Percentiles rank a stretch among this genome's conserved stretches.
phyloP scores from a whole-genome alignment of 306 rosid species.

The Gastrolobium villosum region DNA sequence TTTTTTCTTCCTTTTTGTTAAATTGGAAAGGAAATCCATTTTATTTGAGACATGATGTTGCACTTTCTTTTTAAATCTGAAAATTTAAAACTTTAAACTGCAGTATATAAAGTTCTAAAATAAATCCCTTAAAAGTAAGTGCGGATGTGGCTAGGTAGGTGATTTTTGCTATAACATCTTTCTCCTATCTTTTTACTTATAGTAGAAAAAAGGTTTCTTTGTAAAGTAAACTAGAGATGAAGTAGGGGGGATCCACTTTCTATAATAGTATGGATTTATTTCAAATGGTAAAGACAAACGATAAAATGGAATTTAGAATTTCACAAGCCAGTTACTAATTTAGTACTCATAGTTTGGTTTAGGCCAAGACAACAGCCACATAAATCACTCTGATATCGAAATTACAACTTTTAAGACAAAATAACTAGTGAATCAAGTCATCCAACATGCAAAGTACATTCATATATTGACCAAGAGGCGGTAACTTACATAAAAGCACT shows the following conservation, averaged over 20 bases:
- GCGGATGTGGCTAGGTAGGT: background rate
- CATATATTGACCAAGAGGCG: background rate
- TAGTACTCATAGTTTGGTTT: background rate
- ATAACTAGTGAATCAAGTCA: background rate
- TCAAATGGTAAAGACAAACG: background rate
- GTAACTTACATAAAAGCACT: background rate
- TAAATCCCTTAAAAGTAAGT: background rate
- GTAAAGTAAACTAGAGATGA: background rate
- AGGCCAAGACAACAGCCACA: background rate
- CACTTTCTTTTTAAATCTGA: background rate
- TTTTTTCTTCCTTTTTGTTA: background rate
- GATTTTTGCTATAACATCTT: background rate
- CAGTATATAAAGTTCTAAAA: background rate
- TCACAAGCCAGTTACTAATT: background rate
- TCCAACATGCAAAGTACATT: background rate
- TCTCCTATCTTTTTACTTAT: background rate
- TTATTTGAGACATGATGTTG: background rate
- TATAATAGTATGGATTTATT: background rate
- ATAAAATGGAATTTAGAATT: background rate
- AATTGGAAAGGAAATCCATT: conserved; percentile 20
- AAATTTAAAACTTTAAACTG: background rate
- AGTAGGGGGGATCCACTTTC: background rate
- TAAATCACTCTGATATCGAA: background rate
- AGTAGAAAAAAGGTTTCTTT: background rate
- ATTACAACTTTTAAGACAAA: background rate